Evolutionary conservation across 2,329 filamentous ascomycete genomes (phyloP).

Genomic region (Neospermospora avenae): DNA sequence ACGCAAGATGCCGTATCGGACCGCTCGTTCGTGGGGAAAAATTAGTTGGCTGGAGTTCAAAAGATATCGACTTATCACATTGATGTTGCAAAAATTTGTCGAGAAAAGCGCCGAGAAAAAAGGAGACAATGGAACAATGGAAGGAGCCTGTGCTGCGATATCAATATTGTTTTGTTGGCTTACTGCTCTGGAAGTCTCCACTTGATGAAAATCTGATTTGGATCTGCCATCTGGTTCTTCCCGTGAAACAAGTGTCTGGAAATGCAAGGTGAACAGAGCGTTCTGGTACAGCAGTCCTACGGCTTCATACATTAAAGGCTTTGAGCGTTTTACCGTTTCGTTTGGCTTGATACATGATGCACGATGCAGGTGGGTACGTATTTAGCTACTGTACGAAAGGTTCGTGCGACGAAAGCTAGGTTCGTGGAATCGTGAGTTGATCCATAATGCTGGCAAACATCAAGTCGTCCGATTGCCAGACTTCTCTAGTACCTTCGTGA

Average conservation of each 20-base stretch:
- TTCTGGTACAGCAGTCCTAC: neutral
- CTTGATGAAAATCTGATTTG: neutral
- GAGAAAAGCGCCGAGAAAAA: neutral
- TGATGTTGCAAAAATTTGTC: neutral
- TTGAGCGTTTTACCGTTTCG: neutral
- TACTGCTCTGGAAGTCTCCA: neutral
- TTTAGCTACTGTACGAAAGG: neutral
- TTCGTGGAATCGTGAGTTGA: neutral
- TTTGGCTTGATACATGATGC: neutral
- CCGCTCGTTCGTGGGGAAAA: neutral
- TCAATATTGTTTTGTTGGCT: neutral
- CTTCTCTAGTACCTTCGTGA: neutral
- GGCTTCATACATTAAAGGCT: neutral
- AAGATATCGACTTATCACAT: neutral
- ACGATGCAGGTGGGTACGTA: neutral
- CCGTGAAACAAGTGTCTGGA: neutral
- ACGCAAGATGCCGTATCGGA: constrained; percentile 9
- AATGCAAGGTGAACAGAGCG: neutral
- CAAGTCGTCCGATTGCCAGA: neutral
- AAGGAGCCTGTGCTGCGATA: neutral
- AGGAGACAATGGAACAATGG: neutral
- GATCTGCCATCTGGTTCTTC: neutral
- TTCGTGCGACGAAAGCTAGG: neutral
- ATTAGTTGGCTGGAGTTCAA: neutral
- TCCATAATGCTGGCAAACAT: neutral